A percentile compares a stretch with the other conserved stretches of the same genome.
Evolutionary conservation across 495 filamentous ascomycete species (phyloP).

Genomic region (Penicillium herquei): DNA sequence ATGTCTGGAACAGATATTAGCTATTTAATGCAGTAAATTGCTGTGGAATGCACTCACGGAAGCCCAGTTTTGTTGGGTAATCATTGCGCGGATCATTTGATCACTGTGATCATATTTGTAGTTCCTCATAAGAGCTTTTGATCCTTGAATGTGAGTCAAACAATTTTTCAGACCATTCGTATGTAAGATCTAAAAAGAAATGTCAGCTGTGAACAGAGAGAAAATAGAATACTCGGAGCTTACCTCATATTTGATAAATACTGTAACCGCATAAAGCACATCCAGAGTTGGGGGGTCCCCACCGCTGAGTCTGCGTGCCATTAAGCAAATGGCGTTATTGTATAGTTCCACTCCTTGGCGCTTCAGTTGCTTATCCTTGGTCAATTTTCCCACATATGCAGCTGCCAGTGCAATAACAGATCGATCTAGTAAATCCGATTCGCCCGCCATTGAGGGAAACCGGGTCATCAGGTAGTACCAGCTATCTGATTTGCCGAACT

Average conservation of each 20-base stretch:
- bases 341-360: constrained; percentile 3
- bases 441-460: constrained; percentile 1
- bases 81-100: neutral
- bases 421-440: constrained; percentile 5
- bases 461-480: constrained; percentile 2
- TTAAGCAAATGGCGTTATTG: constrained; percentile 1
- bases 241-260: constrained; percentile 9
- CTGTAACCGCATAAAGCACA: neutral
- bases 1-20: neutral
- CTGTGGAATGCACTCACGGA: neutral
- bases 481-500: constrained; percentile 1
- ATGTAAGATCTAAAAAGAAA: neutral
- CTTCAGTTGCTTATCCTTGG: neutral
- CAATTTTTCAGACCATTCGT: neutral
- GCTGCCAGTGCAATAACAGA: constrained; percentile 1
- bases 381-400: constrained; percentile 1
- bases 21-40: no score
- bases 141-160: neutral
- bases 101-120: neutral
- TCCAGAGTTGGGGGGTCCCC: neutral
- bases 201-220: neutral
- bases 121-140: neutral
- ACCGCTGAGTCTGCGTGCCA: neutral
- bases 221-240: neutral
- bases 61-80: neutral